Evolutionary conservation across 805 yeast genomes (phyloP).

Genomic region (Metschnikowia colocasiae): DNA sequence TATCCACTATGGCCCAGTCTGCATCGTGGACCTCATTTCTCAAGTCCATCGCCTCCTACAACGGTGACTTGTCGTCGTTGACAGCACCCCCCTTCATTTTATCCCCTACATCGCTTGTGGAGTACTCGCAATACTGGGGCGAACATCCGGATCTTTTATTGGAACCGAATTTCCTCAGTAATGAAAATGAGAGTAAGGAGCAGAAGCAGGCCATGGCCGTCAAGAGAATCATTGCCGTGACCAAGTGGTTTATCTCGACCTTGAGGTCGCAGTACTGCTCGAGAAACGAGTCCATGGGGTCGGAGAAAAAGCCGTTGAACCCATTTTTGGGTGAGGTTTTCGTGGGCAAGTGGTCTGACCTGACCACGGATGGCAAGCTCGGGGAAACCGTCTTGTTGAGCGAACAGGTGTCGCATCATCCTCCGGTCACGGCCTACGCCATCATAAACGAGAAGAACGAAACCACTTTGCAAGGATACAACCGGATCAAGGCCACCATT

Average conservation of each 20-base stretch:
- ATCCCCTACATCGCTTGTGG: conserved; percentile 83
- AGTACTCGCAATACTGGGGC: conserved; percentile 95
- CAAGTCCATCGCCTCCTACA: conserved; percentile 85
- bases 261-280: conserved; percentile 91
- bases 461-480: conserved; percentile 79
- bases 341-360: conserved; percentile 80
- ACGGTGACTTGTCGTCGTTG: conserved; percentile 87
- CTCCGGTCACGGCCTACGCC: conserved; percentile 93
- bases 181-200: conserved; percentile 36
- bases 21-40: conserved; percentile 87
- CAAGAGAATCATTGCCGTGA: conserved; percentile 74
- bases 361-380: conserved; percentile 41
- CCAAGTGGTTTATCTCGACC: conserved; percentile 88
- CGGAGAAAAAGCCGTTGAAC: conserved; percentile 94
- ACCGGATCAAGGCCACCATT: conserved; percentile 81
- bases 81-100: conserved; percentile 98
- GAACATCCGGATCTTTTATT: conserved; percentile 83
- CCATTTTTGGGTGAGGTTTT: conserved; percentile 95
- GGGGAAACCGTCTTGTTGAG: conserved; percentile 79
- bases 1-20: conserved; percentile 22
- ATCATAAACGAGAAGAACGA: conserved; percentile 69
- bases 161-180: conserved; percentile 56
- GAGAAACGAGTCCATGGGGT: conserved; percentile 86
- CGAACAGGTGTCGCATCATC: conserved; percentile 97
- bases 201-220: conserved; percentile 44